Evolutionary conservation across 2,329 filamentous ascomycete species (phyloP).

Genomic region (Monilinia vaccinii-corymbosi): DNA sequence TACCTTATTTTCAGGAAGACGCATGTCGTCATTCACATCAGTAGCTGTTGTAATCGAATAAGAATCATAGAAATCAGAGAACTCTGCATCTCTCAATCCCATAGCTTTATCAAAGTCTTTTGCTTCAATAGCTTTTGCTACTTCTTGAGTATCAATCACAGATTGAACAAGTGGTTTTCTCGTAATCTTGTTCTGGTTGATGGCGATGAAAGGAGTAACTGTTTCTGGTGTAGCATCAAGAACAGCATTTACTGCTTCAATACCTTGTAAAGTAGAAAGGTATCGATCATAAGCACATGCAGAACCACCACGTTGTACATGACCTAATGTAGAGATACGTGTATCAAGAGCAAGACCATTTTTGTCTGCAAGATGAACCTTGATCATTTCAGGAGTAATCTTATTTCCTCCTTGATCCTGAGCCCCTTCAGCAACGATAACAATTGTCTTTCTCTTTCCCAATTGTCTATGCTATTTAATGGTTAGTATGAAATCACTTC

Average conservation of each 20-base stretch:
- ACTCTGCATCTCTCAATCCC: slow-evolving; percentile 82
- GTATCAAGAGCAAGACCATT: slow-evolving; percentile 78
- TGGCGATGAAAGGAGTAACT: slow-evolving; percentile 88
- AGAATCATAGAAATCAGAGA: slow-evolving; percentile 82
- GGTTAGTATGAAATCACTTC: slow-evolving; percentile 7
- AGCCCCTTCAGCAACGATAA: slow-evolving; percentile 94
- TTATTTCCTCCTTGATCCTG: slow-evolving; percentile 76
- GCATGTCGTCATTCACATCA: slow-evolving; percentile 55
- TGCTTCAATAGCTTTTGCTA: slow-evolving; percentile 69
- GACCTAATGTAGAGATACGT: slow-evolving; percentile 86
- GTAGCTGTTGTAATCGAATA: slow-evolving; percentile 88
- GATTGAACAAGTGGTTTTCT: slow-evolving; percentile 83
- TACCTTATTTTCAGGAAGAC: slow-evolving; percentile 63
- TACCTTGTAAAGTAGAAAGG: slow-evolving; percentile 85
- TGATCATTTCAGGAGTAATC: slow-evolving; percentile 74
- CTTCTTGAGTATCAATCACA: slow-evolving; percentile 75
- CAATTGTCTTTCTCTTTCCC: slow-evolving; percentile 95
- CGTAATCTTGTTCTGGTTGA: slow-evolving; percentile 96
- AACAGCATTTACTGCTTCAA: slow-evolving; percentile 87
- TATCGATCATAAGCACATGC: slow-evolving; percentile 93
- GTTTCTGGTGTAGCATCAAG: slow-evolving; percentile 82
- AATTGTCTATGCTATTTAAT: slow-evolving; percentile 62
- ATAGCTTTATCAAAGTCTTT: slow-evolving; percentile 86
- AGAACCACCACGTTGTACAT: slow-evolving; percentile 91
- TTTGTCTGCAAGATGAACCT: slow-evolving; percentile 73